A percentile compares a stretch with the other conserved stretches of the same genome.
phyloP scores from a whole-genome alignment of 2,329 filamentous ascomycete species.

The Penicillium sp. region DNA sequence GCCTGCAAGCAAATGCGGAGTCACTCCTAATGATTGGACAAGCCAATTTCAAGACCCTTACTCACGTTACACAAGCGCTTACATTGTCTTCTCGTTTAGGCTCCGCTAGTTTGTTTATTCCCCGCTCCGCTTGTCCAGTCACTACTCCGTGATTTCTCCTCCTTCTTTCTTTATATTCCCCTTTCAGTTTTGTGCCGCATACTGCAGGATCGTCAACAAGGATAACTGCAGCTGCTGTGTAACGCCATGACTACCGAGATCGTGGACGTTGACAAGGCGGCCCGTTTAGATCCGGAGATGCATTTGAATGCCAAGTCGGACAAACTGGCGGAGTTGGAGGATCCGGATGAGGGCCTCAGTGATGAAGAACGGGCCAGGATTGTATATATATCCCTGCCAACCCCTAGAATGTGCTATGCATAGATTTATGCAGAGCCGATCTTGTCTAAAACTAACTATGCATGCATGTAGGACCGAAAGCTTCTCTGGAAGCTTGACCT shows the following conservation, averaged over 20 bases:
- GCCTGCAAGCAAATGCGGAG: neutral
- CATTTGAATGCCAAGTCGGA: constrained; percentile 3
- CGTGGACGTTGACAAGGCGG: constrained; percentile 6
- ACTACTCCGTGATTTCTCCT: neutral
- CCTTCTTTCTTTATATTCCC: neutral
- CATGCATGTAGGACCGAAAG: constrained; percentile 39
- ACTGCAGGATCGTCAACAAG: neutral
- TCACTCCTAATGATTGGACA: neutral
- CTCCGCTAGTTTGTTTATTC: neutral
- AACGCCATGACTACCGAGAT: constrained; percentile 19
- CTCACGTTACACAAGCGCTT: neutral
- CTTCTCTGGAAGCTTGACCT: constrained; percentile 49
- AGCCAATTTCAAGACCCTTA: neutral
- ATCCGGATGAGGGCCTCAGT: constrained; percentile 66
- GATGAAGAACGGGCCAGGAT: constrained; percentile 62
- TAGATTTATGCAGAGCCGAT: neutral
- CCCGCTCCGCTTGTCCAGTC: neutral
- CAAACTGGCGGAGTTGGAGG: constrained; percentile 31
- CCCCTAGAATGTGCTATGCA: neutral
- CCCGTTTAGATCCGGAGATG: constrained; percentile 25
- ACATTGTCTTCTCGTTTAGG: neutral
- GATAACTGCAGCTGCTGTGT: neutral
- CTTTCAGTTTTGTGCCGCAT: neutral
- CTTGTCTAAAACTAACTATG: neutral
- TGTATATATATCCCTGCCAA: constrained; percentile 45